Percentiles rank a stretch among this genome's conserved stretches.
Conservation (phyloP, 345 rosid genomes). For the Populus deltoides region DNA sequence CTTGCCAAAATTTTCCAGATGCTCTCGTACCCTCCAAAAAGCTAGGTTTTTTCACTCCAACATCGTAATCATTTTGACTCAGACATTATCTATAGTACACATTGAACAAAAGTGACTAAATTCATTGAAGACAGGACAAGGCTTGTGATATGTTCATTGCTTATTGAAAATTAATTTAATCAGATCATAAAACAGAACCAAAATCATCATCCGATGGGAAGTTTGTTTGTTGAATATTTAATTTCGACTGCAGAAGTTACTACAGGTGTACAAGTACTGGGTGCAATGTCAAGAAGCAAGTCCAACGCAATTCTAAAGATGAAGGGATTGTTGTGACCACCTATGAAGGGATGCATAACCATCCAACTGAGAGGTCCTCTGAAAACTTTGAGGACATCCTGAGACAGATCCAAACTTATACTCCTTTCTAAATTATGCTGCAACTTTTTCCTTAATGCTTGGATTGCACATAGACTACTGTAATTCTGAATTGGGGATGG, state of each 20-base stretch:
- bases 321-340: constrained; percentile 47
- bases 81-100: background rate
- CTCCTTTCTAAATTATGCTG: background rate
- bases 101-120: background rate
- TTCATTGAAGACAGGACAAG: background rate
- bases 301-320: constrained; percentile 41
- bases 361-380: constrained; percentile 23
- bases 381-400: constrained; percentile 40
- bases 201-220: background rate
- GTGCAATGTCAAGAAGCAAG: constrained; percentile 53
- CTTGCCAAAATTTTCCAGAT: background rate
- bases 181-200: background rate
- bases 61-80: background rate
- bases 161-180: background rate
- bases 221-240: background rate
- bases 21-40: background rate
- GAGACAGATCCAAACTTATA: constrained; percentile 17
- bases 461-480: background rate
- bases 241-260: constrained; percentile 37
- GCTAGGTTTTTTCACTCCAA: background rate
- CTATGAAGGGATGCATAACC: constrained; percentile 46
- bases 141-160: background rate
- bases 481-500: background rate
- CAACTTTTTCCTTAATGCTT: background rate
- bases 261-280: constrained; percentile 44